These are phyloP conservation scores for Pythium angustatum DNA, from an alignment of 352 stramenopile species.

Conservation along the genomic window DNA sequence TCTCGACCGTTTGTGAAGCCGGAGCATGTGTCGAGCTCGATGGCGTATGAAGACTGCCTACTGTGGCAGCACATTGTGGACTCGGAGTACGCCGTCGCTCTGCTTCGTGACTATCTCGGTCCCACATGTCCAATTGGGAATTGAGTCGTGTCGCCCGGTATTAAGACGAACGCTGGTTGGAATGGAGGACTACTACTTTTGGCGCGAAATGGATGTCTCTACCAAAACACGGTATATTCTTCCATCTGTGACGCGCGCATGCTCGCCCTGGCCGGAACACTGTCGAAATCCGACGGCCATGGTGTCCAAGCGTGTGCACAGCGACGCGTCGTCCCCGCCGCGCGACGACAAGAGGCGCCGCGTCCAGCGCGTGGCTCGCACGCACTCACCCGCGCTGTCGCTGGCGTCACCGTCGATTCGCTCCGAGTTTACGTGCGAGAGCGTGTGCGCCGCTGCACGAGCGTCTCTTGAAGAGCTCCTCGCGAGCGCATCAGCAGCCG, in stretches of 20 bases:
- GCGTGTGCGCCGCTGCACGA: slow-evolving; percentile 12
- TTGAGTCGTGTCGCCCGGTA: too few relatives aligned
- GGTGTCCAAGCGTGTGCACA: not conserved
- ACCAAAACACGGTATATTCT: slow-evolving; percentile 14
- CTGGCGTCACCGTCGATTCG: not conserved
- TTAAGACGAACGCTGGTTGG: too few relatives aligned
- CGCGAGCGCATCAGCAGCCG: not conserved
- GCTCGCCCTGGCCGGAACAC: not conserved
- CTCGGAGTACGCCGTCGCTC: not conserved
- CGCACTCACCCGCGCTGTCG: not conserved
- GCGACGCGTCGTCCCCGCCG: not conserved
- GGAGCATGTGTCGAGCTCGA: not conserved
- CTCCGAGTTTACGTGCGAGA: slow-evolving; percentile 15
- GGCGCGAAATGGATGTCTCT: slow-evolving; percentile 8
- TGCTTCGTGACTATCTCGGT: not conserved
- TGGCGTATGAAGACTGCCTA: not conserved
- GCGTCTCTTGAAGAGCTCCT: not conserved
- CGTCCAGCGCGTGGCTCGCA: not conserved
- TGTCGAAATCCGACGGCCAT: too few relatives aligned
- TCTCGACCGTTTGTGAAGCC: not conserved
- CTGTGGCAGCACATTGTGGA: not conserved
- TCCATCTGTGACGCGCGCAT: slow-evolving; percentile 12
- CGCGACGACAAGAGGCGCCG: not conserved
- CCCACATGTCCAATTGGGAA: too few relatives aligned
- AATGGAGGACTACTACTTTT: too few relatives aligned